Evolutionary conservation across 1,284 basidiomycete genomes (phyloP).

Genomic region (Cystobasidiaceae sp.): DNA sequence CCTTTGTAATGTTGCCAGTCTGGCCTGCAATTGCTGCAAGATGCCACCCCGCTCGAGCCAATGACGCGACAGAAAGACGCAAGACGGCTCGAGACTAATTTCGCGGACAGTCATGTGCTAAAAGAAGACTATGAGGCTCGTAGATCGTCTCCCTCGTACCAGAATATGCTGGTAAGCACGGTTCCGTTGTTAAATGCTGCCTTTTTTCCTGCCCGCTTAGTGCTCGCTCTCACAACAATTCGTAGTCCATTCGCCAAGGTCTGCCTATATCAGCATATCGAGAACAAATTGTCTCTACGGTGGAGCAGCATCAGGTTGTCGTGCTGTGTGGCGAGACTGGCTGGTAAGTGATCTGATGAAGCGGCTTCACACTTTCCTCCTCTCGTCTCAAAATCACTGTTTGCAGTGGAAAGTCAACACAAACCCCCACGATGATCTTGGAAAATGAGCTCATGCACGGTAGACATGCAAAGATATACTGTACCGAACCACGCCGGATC

Average conservation of each 20-base stretch:
- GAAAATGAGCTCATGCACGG: conserved; percentile 83
- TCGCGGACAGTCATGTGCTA: too few relatives aligned
- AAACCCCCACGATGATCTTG: conserved; percentile 89
- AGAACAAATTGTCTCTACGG: conserved; percentile 63
- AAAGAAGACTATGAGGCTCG: conserved; percentile 59
- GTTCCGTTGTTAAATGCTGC: conserved; percentile 36
- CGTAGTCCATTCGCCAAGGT: conserved; percentile 37
- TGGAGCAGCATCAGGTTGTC: conserved; percentile 77
- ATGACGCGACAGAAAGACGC: not conserved
- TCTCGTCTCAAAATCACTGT: not conserved
- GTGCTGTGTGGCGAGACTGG: conserved; percentile 97
- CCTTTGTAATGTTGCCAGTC: not conserved
- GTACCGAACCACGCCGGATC: conserved; percentile 93
- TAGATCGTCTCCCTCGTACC: conserved; percentile 62
- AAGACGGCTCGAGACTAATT: too few relatives aligned
- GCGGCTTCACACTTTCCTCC: not conserved
- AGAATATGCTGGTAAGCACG: conserved; percentile 71
- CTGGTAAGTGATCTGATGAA: conserved; percentile 78
- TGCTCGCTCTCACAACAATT: conserved; percentile 58
- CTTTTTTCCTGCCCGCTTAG: conserved; percentile 32
- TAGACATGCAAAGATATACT: conserved; percentile 82
- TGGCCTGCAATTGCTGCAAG: not conserved
- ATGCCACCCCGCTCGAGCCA: not conserved
- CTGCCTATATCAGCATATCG: conserved; percentile 87
- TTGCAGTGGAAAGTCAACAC: conserved; percentile 89